phyloP scores from a whole-genome alignment of 306 rosid genomes.

The Ormosia semicastrata region DNA sequence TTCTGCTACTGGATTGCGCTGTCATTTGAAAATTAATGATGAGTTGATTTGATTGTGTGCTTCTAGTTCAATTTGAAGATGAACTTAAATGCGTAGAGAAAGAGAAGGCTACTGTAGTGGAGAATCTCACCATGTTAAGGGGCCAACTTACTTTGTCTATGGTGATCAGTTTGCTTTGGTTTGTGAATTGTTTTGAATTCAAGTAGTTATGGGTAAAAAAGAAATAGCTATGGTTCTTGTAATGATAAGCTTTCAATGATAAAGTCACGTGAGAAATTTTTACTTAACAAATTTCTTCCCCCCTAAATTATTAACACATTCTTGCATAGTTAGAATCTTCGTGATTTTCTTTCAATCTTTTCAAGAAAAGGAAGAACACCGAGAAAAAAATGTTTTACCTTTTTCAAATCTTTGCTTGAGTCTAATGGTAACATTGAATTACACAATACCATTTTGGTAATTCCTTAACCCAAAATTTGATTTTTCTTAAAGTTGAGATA shows the following conservation, averaged over 20 bases:
- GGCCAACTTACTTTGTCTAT: constrained; percentile 80
- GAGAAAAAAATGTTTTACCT: not conserved
- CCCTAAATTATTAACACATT: not conserved
- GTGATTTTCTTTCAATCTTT: not conserved
- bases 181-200: constrained; percentile 13
- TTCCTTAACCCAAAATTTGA: too few relatives aligned
- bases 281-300: not conserved
- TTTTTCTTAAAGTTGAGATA: too few relatives aligned
- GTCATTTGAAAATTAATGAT: too few relatives aligned
- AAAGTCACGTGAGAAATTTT: too few relatives aligned
- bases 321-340: not conserved
- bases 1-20: too few relatives aligned
- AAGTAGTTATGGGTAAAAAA: not conserved
- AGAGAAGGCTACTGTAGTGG: constrained; percentile 75
- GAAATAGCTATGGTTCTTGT: not conserved
- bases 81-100: constrained; percentile 86
- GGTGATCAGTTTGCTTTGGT: constrained; percentile 60
- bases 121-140: constrained; percentile 70
- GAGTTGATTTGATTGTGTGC: too few relatives aligned
- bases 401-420: not conserved
- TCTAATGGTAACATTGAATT: too few relatives aligned
- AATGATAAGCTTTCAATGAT: not conserved
- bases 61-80: too few relatives aligned
- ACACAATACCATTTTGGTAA: too few relatives aligned
- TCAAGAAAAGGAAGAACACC: not conserved